Evolutionary conservation across 2,329 filamentous ascomycete genomes (phyloP), one percentile per base, ranked within the genome.

Genomic region (Fusarium sublunatum): DNA sequence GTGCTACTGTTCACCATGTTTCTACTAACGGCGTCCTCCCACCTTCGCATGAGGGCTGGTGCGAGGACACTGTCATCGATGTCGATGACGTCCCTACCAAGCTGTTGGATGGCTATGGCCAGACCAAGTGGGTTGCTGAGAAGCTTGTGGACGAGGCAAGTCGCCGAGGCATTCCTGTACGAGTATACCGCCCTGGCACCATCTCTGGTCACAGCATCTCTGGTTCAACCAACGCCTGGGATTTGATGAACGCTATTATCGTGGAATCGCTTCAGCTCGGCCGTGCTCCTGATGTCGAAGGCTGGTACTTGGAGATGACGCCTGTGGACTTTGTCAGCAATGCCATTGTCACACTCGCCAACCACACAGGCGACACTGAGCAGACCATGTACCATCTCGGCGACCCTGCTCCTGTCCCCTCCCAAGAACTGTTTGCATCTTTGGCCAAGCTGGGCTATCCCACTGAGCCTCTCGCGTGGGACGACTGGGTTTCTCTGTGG

Each of bases 281-380:
- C 6, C 84, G 85, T 65, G 85, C 85, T 2, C 91, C 91, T 0
- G 83, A 91, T 49, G 87, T 93, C 5, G 82, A 89, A 45, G 87
- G 87, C 38, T 94, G 91, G 91, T 86, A 88, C 45, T 85, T 90
- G 2, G 91, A 94, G 77, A 93, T 93, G 91, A 93, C 91, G 0
- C 91, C 91, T 0, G 91, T 92, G 12, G 91, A 94, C 75, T 93
- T 91, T 69, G 90, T 93, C 56, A 91, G 88, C 76, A 87, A 87
- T 62, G 87, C 90, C 5, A 91, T 94, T 64, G 79, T 91, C 24
- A 86, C 89, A 15, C 82, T 93, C 19, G 83, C 88, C 36, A 87
- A 89, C 65, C 83, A 91, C 56, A 83, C 78, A 1, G 81, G 87
- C 35, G 81, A 88, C 32, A 80, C 82, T 1, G 81, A 87, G 9